phyloP scores from a whole-genome alignment of 306 rosid species.

The Casuarina glauca region DNA sequence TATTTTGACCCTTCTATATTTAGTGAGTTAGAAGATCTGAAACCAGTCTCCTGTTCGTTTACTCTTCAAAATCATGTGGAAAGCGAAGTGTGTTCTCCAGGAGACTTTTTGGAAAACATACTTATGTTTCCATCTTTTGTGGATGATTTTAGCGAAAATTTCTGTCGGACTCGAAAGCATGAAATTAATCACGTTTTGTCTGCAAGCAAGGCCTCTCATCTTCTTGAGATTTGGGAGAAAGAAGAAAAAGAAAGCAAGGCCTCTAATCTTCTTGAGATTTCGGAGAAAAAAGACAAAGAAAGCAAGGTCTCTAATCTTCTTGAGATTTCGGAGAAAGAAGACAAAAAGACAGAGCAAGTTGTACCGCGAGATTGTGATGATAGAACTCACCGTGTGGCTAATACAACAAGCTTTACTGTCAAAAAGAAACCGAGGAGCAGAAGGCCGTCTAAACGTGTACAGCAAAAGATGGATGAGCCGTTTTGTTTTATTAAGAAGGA shows the following conservation, averaged over 20 bases:
- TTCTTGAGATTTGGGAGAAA: background rate
- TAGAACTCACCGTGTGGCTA: background rate
- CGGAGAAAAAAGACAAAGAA: too few relatives aligned
- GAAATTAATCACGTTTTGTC: too few relatives aligned
- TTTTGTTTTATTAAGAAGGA: background rate
- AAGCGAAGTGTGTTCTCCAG: background rate
- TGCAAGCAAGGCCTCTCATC: too few relatives aligned
- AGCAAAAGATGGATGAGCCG: background rate
- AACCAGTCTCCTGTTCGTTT: too few relatives aligned
- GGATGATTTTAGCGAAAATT: background rate
- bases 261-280: background rate
- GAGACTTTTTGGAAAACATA: background rate
- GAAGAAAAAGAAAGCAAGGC: background rate
- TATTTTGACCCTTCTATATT: too few relatives aligned
- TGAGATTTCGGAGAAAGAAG: background rate
- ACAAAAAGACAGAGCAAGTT: background rate
- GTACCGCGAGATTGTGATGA: background rate
- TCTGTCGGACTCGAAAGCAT: too few relatives aligned
- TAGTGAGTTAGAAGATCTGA: too few relatives aligned
- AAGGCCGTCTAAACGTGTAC: background rate
- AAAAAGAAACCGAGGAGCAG: background rate
- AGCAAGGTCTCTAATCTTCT: too few relatives aligned
- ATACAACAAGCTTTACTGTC: background rate
- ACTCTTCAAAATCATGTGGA: too few relatives aligned
- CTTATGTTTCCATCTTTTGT: background rate